Base-by-base conservation (phyloP, 345 rosid genomes). In the Rubroshorea leprosula region DNA sequence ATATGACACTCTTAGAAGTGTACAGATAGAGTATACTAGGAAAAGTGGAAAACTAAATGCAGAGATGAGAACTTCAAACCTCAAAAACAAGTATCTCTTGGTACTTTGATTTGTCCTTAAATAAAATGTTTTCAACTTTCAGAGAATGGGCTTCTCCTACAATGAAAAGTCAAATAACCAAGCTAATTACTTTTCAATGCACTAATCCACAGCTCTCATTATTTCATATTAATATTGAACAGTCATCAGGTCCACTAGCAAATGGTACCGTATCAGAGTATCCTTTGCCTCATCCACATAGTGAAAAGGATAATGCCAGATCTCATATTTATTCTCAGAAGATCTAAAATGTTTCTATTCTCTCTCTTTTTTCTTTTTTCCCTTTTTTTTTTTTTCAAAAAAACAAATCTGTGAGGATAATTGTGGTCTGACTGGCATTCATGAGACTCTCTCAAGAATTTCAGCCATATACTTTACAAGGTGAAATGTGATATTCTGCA, bases 131-230 rank as follows among this genome's bases (percentile, higher is more conserved):
- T 68, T 85, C 76, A 26, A 93, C 97, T 76, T 83, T 83, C 75
- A 93, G 61, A 9, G 99, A 83, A 68, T 93, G 99, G 7, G 90
- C 97, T 74, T 93, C 99, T 74, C 95, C 99, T 93, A 62, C 59
- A 81, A 59, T n/a, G 41, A 39, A 38, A 51, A 61, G 0, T 21
- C 41, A 35, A 6, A 35, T 35, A 10, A 35, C 12, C 41, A 35
- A 35, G 41, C 41, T 13, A 35, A 35, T 3, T 35, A 35, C 5
- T 2, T 1, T 35, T 35, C 12, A n/a, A n/a, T n/a, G n/a, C n/a
- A n/a, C n/a, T 13, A 35, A 35, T 6, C 12, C 41, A 35, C 41
- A 35, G 41, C 6, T 35, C 41, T 35, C 41, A 35, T 35, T 35
- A 2, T n/a, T 6, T 13, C 3, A 35, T 6, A 35, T 4, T 2